These are phyloP conservation scores for Letharia columbiana DNA, from an alignment of 495 filamentous ascomycete genomes.

Conservation along the genomic window DNA sequence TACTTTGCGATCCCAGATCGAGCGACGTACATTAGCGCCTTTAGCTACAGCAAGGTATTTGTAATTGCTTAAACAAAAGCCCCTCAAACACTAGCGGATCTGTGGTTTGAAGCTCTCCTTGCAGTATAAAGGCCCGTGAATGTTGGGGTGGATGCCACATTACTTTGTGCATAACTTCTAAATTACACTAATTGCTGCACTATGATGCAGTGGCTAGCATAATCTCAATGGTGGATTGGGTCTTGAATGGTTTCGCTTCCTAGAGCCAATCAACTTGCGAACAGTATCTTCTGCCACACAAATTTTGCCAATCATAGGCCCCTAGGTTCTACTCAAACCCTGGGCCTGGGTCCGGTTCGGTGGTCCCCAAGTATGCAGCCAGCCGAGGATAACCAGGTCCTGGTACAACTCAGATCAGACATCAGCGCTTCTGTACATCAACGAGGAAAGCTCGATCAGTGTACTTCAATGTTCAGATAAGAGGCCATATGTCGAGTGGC, in stretches of 20 bases:
- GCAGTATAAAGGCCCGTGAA: not conserved
- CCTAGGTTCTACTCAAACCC: not conserved
- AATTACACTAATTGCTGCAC: not conserved
- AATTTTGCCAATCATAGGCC: not conserved
- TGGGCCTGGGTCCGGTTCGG: constrained; percentile 4
- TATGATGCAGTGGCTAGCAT: constrained; percentile 2
- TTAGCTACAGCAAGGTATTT: not conserved
- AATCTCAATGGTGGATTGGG: not conserved
- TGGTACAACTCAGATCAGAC: constrained; percentile 10
- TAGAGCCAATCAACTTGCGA: not conserved
- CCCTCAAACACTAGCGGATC: too few relatives aligned
- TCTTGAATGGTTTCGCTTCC: not conserved
- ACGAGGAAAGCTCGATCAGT: not conserved
- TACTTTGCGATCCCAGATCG: not conserved
- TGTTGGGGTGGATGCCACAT: not conserved
- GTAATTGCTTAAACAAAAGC: not conserved
- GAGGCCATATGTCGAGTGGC: not conserved
- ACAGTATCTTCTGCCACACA: not conserved
- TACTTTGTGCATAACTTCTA: not conserved
- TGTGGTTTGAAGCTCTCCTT: not conserved
- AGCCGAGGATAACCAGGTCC: not conserved
- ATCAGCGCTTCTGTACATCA: not conserved
- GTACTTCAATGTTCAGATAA: not conserved
- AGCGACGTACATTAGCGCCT: constrained; percentile 4
- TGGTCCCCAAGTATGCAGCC: constrained; percentile 1